Evolutionary conservation across 1,139 yeast genomes (phyloP).

Genomic region (Arxiozyma heterogenica): DNA sequence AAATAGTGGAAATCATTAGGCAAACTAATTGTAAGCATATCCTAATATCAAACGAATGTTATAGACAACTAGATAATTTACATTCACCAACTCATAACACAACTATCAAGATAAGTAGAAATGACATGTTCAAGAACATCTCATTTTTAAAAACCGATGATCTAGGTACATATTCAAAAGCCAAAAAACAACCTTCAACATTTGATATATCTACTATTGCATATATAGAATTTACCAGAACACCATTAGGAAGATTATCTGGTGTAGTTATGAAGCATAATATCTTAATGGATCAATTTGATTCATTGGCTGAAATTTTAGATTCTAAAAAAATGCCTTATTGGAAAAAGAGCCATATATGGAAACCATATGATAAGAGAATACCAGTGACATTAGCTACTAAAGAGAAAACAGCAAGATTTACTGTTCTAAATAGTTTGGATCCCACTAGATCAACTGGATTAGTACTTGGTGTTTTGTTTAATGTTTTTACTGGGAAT

Average conservation of each 20-base stretch:
- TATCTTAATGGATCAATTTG: slow-evolving; percentile 83
- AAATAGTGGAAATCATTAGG: slow-evolving; percentile 61
- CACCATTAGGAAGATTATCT: slow-evolving; percentile 83
- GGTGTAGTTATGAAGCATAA: slow-evolving; percentile 92
- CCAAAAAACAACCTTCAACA: slow-evolving; percentile 57
- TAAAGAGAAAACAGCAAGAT: slow-evolving; percentile 16
- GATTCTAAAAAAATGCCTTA: slow-evolving; percentile 46
- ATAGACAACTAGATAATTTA: slow-evolving; percentile 58
- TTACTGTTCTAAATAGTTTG: slow-evolving; percentile 57
- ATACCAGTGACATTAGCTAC: slow-evolving; percentile 4
- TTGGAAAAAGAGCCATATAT: slow-evolving; percentile 29
- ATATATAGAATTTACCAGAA: slow-evolving; percentile 83
- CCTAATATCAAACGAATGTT: slow-evolving; percentile 70
- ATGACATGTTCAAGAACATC: slow-evolving; percentile 35
- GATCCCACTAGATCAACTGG: slow-evolving; percentile 89
- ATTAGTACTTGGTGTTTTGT: slow-evolving; percentile 66
- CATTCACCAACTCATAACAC: slow-evolving; percentile 34
- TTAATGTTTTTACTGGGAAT: slow-evolving; percentile 81
- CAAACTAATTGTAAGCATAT: slow-evolving; percentile 72
- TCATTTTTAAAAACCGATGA: slow-evolving; percentile 84
- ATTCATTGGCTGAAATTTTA: slow-evolving; percentile 57
- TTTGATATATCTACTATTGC: slow-evolving; percentile 72
- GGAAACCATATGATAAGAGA: slow-evolving; percentile 33
- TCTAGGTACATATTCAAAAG: slow-evolving; percentile 59
- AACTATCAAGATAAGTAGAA: slow-evolving; percentile 44